Conservation (phyloP, 192 early-diverging fungal species). For the Entomortierella beljakovae region DNA sequence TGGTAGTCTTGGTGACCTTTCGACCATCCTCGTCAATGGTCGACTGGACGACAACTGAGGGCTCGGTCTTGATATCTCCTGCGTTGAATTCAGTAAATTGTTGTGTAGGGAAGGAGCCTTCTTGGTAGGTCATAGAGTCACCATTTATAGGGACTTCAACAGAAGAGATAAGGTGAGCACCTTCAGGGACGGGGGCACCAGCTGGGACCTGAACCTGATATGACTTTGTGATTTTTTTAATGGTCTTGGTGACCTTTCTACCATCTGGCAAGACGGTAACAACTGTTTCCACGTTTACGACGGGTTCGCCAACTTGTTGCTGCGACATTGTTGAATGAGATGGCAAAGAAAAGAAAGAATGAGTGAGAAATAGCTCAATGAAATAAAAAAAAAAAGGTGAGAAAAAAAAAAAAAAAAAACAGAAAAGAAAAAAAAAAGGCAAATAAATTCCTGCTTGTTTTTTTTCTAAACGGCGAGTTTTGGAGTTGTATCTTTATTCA, state of each 20-base stretch:
- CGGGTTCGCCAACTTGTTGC: conserved; percentile 44
- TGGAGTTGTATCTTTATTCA: too few relatives aligned
- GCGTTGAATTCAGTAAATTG: neutral
- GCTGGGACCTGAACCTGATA: conserved; percentile 52
- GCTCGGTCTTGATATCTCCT: neutral
- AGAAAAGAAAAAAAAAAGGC: conserved; percentile 4
- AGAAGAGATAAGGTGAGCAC: conserved; percentile 33
- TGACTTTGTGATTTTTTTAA: conserved; percentile 40
- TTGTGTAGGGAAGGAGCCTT: neutral
- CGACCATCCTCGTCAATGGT: neutral
- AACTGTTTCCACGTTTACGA: conserved; percentile 35
- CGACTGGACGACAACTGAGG: neutral
- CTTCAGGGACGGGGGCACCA: conserved; percentile 38
- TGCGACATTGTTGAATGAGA: conserved; percentile 19
- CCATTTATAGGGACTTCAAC: conserved; percentile 1
- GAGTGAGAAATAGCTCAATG: conserved; percentile 2
- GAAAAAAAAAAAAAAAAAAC: conserved; percentile 7
- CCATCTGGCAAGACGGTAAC: conserved; percentile 44
- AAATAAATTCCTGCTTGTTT: neutral
- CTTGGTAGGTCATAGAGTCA: conserved; percentile 1
- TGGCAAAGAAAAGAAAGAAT: neutral
- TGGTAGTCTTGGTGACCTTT: conserved; percentile 13
- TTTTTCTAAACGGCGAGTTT: too few relatives aligned
- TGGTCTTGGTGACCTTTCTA: conserved; percentile 50
- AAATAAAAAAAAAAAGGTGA: conserved; percentile 3